Evolutionary conservation across 495 filamentous ascomycete species (phyloP).

Genomic region (Penicilliopsis zonata): DNA sequence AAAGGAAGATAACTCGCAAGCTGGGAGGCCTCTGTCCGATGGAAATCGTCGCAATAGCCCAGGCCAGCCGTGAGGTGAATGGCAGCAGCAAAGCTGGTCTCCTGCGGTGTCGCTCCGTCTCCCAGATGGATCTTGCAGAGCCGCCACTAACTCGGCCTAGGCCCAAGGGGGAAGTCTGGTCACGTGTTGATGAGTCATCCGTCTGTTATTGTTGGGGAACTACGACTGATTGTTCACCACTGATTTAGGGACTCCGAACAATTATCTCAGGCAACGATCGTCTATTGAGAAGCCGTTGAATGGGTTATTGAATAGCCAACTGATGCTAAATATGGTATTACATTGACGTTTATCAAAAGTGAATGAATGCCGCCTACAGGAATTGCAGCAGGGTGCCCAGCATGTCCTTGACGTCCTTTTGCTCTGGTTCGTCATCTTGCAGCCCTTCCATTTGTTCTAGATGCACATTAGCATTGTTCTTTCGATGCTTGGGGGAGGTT

Average conservation of each 20-base stretch:
- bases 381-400: constrained; percentile 53
- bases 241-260: no score
- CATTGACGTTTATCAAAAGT: background rate
- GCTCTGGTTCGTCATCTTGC: constrained; percentile 38
- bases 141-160: constrained; percentile 15
- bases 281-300: no score
- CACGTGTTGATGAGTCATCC: no score
- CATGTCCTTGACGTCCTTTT: constrained; percentile 57
- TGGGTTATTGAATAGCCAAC: no score
- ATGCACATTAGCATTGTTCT: background rate
- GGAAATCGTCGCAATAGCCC: constrained; percentile 9
- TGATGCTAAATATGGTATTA: no score
- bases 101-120: constrained; percentile 1
- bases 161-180: background rate
- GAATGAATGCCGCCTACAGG: constrained; percentile 20
- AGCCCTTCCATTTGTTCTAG: constrained; percentile 55
- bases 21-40: constrained; percentile 11
- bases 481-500: background rate
- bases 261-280: no score
- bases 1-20: constrained; percentile 2
- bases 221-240: no score
- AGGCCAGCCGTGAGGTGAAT: constrained; percentile 11
- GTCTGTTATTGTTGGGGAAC: no score
- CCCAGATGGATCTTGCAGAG: constrained; percentile 12
- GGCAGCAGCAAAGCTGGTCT: constrained; percentile 5